phyloP scores from a whole-genome alignment of 1,139 yeast species.

The Hyphopichia pseudoburtonii region DNA sequence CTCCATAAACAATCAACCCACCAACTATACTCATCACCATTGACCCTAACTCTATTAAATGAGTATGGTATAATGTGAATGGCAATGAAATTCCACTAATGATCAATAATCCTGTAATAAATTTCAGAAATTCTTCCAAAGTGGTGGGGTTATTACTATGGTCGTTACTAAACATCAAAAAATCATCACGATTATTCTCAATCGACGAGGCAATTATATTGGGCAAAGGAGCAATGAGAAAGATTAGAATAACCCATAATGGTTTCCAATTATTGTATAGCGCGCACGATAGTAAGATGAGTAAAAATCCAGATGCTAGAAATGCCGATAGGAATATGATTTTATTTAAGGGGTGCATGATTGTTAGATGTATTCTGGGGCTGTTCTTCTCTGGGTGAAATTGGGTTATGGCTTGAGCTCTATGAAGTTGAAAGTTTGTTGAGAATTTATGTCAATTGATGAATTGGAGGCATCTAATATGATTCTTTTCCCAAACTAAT shows the following conservation, averaged over 20 bases:
- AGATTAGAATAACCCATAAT: slow-evolving; percentile 62
- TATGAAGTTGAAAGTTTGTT: too few relatives aligned
- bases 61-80: slow-evolving; percentile 59
- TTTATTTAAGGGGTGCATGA: slow-evolving; percentile 65
- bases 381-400: too few relatives aligned
- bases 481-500: too few relatives aligned
- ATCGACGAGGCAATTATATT: slow-evolving; percentile 48
- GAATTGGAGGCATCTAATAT: too few relatives aligned
- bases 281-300: slow-evolving; percentile 72
- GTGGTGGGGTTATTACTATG: slow-evolving; percentile 43
- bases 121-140: slow-evolving; percentile 60
- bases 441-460: too few relatives aligned
- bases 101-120: slow-evolving; percentile 63
- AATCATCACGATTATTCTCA: slow-evolving; percentile 52
- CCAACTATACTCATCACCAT: slow-evolving; percentile 67
- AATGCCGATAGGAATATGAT: slow-evolving; percentile 70
- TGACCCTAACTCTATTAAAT: slow-evolving; percentile 56
- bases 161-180: slow-evolving; percentile 60
- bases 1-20: slow-evolving; percentile 69
- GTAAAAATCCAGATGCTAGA: slow-evolving; percentile 71
- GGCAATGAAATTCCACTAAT: slow-evolving; percentile 72
- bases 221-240: slow-evolving; percentile 72
- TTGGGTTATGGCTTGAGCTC: too few relatives aligned
- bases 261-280: slow-evolving; percentile 71
- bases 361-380: too few relatives aligned